Base-by-base conservation (phyloP, 1,284 basidiomycete genomes). In the Exobasidium rhododendri region DNA sequence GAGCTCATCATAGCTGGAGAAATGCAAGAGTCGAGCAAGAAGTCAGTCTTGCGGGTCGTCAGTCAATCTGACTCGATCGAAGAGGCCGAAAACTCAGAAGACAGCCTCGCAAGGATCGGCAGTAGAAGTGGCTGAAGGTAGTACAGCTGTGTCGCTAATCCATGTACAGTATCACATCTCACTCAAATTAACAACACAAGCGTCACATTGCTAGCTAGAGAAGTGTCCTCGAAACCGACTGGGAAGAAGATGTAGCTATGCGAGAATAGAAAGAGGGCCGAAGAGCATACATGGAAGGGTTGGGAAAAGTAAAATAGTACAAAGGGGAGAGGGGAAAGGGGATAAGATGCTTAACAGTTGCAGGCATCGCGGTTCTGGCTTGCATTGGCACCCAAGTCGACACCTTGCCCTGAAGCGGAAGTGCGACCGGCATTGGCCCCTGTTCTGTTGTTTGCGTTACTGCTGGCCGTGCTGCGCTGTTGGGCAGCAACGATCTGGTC, bases 1-100 rank as follows among this genome's bases (percentile, higher is more conserved):
- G 96, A 99, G 81, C 85, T 98, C 57, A 94, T 99, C 80, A 97
- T 98, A 66, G 89, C 93, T 3, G 96, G 96, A 49, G 96, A 99
- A 81, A 84, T 99, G 71, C 94, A 99, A 82, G 96, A 99, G 79
- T 94, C 94, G 1, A 94, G 91, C 30, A 99, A 99, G 85, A 98
- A 99, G 82, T 91, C 92, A 3, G 94, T 98, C 4, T 83, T 98
- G 56, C 85, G 91, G 64, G 89, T 90, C 59, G 90, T 91, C 67
- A 72, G 88, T 50, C 78, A 80, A 60, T 75, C 69, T 63, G 76
- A 78, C 52, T 67, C 70, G 4, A 73, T 80, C 32, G 80, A 81
- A 50, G 80, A 81, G 55, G 75, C 79, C 6, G 80, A 81, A 62
- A 70, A 78, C 11, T 71, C 68, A 45, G 80, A 81, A 67, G 80